Evolutionary conservation across 129 eudicot genomes (phyloP), one percentile per base, ranked within the genome.

Genomic region (Flaveria trinervia): DNA sequence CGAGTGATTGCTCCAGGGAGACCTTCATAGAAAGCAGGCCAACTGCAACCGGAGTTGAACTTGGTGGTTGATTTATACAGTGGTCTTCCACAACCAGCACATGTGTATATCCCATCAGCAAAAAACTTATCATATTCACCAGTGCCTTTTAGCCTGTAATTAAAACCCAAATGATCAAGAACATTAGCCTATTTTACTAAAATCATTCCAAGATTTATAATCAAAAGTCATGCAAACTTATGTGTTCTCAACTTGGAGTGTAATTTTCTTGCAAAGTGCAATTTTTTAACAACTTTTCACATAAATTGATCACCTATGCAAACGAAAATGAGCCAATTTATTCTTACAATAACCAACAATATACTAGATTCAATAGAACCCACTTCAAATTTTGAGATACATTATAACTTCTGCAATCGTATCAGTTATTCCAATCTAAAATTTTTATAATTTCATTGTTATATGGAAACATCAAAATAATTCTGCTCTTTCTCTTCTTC

Each of bases 11-110:
- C 88, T 28, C 97, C 99, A 0, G 97, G 99, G 43, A 94, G 82
- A 41, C 99, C 97, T 83, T 94, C 97, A 60, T 77, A 94, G 83
- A 94, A 91, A 65, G 99, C 99, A 17, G 99, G 99, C 99, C 99
- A 94, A 55, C 98, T 97, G 51, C 98, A 94, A 22, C 97, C 97
- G 41, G 98, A 94, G 83, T 91, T 81, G 82, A 94, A 94, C 59
- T 94, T 94, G 77, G 99, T 88, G 17, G 91, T 81, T 22, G 99
- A 91, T 86, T 86, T 91, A 67, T 94, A 94, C 1, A 94, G 90
- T 33, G 99, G 97, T 9, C 91, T 91, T 50, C 87, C 88, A 55
- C 99, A 95, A 39, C 96, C 97, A 70, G 88, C 96, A 81, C 99
- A 95, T 10, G 85, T 89, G 61, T 95, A 92, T 81, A 88, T 49